These are phyloP conservation scores for Yarrowia sp. DNA, from an alignment of 805 yeast species.

Conservation along the genomic window DNA sequence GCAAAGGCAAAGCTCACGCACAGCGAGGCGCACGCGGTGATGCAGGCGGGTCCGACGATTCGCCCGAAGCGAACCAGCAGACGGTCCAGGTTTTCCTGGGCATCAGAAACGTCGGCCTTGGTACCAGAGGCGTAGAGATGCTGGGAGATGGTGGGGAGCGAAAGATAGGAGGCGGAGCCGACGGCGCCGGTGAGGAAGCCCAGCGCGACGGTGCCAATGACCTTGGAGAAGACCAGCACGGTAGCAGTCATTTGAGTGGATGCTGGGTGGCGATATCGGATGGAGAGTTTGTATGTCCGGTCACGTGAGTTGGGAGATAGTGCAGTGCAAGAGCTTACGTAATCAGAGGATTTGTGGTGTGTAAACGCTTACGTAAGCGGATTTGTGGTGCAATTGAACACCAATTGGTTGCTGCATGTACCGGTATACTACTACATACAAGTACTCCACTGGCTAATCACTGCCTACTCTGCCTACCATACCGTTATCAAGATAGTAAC, in stretches of 20 bases:
- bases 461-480: too few species aligned
- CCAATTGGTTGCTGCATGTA: too few species aligned
- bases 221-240: constrained; percentile 38
- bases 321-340: too few species aligned
- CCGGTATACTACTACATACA: too few species aligned
- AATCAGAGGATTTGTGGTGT: too few species aligned
- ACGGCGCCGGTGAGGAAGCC: constrained; percentile 41
- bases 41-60: constrained; percentile 31
- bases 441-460: too few species aligned
- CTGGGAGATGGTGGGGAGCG: constrained; percentile 29
- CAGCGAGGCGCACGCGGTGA: constrained; percentile 33
- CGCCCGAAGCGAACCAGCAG: constrained; percentile 17
- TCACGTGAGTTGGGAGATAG: neutral
- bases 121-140: constrained; percentile 6
- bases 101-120: constrained; percentile 20
- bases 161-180: constrained; percentile 31
- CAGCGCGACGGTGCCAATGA: constrained; percentile 40
- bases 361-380: too few species aligned
- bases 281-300: neutral
- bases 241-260: constrained; percentile 29
- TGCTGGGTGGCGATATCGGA: neutral
- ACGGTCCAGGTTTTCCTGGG: constrained; percentile 26
- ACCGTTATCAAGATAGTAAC: too few species aligned
- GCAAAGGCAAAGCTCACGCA: constrained; percentile 34
- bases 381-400: too few species aligned